phyloP scores from a whole-genome alignment of 2,329 filamentous ascomycete species.

The Colletotrichum tropicale region DNA sequence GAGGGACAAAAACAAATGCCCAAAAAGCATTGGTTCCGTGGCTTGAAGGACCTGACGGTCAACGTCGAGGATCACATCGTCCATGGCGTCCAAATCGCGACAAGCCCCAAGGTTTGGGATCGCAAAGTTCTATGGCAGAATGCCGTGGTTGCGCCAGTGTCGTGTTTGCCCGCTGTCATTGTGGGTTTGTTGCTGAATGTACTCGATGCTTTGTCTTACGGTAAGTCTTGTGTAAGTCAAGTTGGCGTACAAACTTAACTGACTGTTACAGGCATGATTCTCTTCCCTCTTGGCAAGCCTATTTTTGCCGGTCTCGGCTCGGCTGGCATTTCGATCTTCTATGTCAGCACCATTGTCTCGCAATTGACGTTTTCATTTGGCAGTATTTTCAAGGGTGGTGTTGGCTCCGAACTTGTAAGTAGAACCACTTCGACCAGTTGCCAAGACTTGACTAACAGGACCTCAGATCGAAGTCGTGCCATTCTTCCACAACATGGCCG shows the following conservation, averaged over 20 bases:
- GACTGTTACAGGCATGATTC: conserved; percentile 72
- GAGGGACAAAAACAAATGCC: conserved; percentile 52
- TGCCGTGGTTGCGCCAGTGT: conserved; percentile 68
- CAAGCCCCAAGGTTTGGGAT: conserved; percentile 61
- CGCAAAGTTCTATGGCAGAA: conserved; percentile 66
- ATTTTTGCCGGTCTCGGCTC: conserved; percentile 87
- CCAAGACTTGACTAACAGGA: conserved; percentile 13
- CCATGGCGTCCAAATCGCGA: conserved; percentile 27
- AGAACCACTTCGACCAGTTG: background rate
- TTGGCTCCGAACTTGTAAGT: conserved; percentile 89
- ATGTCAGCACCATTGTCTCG: conserved; percentile 94
- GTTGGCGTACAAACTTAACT: conserved; percentile 18
- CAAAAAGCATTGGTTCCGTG: conserved; percentile 37
- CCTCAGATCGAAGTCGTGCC: conserved; percentile 90
- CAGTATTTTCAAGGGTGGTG: conserved; percentile 87
- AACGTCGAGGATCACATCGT: conserved; percentile 34
- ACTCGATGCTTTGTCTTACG: conserved; percentile 93
- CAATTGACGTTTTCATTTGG: conserved; percentile 88
- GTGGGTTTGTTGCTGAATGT: conserved; percentile 91
- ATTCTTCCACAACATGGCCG: conserved; percentile 98
- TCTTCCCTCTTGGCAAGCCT: conserved; percentile 88
- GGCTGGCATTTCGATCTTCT: conserved; percentile 98
- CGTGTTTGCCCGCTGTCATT: conserved; percentile 82
- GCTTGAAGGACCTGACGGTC: conserved; percentile 33
- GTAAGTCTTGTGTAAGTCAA: conserved; percentile 43